Evolutionary conservation across 768 basidiomycete species (phyloP).

Genomic region (Mrakia gelida): DNA sequence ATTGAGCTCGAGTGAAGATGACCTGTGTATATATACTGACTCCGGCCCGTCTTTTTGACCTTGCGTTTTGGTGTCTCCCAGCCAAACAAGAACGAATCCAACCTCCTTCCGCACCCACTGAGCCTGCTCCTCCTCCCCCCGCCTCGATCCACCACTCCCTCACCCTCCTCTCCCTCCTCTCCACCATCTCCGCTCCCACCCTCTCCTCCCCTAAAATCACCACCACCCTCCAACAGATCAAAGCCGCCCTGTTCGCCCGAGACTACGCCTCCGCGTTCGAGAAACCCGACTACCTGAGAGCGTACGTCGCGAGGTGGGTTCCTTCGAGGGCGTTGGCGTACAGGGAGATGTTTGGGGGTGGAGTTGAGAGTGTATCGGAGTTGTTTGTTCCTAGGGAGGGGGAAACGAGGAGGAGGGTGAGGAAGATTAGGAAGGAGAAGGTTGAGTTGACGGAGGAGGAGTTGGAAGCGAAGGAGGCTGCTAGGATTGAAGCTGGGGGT

Average conservation of each 20-base stretch:
- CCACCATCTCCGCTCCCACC: slow-evolving; percentile 12
- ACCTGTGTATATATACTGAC: neutral
- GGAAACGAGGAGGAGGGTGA: slow-evolving; percentile 10
- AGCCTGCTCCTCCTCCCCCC: slow-evolving; percentile 11
- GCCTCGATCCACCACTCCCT: slow-evolving; percentile 19
- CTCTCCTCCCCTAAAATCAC: slow-evolving; percentile 18
- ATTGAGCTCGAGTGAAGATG: too few relatives aligned
- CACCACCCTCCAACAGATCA: slow-evolving; percentile 30
- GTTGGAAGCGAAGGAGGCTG: slow-evolving; percentile 2
- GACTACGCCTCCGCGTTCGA: slow-evolving; percentile 31
- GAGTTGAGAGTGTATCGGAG: slow-evolving; percentile 17
- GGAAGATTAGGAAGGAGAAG: slow-evolving; percentile 6
- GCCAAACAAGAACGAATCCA: slow-evolving; percentile 31
- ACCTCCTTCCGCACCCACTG: neutral
- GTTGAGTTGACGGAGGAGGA: slow-evolving; percentile 12
- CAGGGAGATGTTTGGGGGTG: slow-evolving; percentile 28
- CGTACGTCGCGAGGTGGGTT: slow-evolving; percentile 32
- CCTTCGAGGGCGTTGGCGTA: slow-evolving; percentile 29
- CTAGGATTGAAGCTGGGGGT: slow-evolving; percentile 5
- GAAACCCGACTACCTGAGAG: slow-evolving; percentile 25
- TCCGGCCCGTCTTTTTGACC: neutral
- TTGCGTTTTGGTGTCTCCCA: neutral
- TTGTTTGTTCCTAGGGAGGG: slow-evolving; percentile 17
- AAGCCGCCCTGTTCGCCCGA: slow-evolving; percentile 28
- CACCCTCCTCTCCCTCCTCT: slow-evolving; percentile 27